phyloP scores from a whole-genome alignment of 1,284 basidiomycete species.

The Heterobasidion parviporum region DNA sequence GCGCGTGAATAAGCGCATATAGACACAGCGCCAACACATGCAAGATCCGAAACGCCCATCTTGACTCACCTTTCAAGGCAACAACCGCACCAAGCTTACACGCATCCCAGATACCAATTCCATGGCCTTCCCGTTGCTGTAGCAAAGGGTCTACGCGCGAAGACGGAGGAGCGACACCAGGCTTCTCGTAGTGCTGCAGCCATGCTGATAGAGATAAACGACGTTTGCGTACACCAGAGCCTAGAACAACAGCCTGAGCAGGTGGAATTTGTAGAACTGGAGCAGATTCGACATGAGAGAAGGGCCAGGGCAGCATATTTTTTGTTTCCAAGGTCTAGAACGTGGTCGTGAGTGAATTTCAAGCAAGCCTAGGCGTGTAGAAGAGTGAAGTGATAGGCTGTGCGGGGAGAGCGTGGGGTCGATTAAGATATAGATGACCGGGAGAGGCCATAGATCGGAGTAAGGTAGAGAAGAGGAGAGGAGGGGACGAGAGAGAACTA shows the following conservation, averaged over 20 bases:
- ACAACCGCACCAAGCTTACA: conserved; percentile 63
- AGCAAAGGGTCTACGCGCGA: conserved; percentile 61
- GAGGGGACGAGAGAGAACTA: not conserved
- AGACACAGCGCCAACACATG: not conserved
- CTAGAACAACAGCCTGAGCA: not conserved
- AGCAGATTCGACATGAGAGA: conserved; percentile 14
- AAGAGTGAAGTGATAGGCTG: conserved; percentile 1
- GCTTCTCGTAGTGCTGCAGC: conserved; percentile 56
- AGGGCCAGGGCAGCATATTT: conserved; percentile 19
- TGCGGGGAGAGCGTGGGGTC: not conserved
- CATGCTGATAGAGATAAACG: conserved; percentile 18
- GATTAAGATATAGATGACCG: not conserved
- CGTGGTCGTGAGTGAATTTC: conserved; percentile 4
- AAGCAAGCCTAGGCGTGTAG: not conserved
- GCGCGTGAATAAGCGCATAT: no score
- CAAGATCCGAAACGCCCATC: not conserved
- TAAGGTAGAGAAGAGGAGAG: not conserved
- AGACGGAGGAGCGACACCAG: conserved; percentile 59
- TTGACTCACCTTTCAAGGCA: conserved; percentile 52
- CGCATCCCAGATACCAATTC: conserved; percentile 55
- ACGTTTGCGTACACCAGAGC: not conserved
- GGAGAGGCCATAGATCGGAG: not conserved
- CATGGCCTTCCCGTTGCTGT: conserved; percentile 42
- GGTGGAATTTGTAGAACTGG: not conserved
- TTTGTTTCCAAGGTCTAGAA: not conserved